These are phyloP conservation scores for Globisporangium apiculatum DNA, from an alignment of 352 stramenopile species.

Conservation along the genomic window DNA sequence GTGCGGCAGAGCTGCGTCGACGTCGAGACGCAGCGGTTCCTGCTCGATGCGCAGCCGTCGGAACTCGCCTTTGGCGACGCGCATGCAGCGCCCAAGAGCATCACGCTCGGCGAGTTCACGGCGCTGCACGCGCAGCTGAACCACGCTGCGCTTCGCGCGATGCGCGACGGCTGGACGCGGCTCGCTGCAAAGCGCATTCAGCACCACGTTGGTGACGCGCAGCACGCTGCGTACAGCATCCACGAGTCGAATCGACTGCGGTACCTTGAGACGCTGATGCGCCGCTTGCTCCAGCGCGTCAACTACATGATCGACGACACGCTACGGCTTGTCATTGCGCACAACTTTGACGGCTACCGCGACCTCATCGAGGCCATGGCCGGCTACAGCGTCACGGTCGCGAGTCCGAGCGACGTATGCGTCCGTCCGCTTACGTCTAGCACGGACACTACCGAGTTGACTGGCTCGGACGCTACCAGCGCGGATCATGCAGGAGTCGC, in stretches of 20 bases:
- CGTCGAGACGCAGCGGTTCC: conserved; percentile 46
- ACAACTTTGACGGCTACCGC: conserved; percentile 68
- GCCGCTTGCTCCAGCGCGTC: conserved; percentile 58
- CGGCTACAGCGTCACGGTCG: conserved; percentile 45
- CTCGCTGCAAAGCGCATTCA: conserved; percentile 71
- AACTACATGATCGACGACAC: conserved; percentile 83
- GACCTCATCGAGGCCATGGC: conserved; percentile 66
- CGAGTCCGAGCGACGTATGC: conserved; percentile 34
- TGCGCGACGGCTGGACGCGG: conserved; percentile 75
- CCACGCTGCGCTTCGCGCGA: conserved; percentile 59
- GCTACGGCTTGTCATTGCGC: conserved; percentile 45
- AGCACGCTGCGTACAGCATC: conserved; percentile 56
- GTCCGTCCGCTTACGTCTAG: conserved; percentile 8
- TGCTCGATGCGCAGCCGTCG: conserved; percentile 58
- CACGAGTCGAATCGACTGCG: conserved; percentile 54
- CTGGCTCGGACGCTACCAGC: background rate
- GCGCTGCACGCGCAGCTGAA: conserved; percentile 63
- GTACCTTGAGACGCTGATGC: conserved; percentile 56
- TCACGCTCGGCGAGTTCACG: conserved; percentile 68
- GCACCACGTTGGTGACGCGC: conserved; percentile 39
- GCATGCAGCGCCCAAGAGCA: conserved; percentile 42
- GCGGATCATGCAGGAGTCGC: background rate
- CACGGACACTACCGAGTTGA: background rate
- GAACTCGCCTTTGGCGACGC: conserved; percentile 58
- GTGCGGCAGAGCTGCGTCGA: conserved; percentile 65